Evolutionary conservation across 2,329 filamentous ascomycete genomes (phyloP), one percentile per base, ranked within the genome.

Genomic region (Beauveria sp.): DNA sequence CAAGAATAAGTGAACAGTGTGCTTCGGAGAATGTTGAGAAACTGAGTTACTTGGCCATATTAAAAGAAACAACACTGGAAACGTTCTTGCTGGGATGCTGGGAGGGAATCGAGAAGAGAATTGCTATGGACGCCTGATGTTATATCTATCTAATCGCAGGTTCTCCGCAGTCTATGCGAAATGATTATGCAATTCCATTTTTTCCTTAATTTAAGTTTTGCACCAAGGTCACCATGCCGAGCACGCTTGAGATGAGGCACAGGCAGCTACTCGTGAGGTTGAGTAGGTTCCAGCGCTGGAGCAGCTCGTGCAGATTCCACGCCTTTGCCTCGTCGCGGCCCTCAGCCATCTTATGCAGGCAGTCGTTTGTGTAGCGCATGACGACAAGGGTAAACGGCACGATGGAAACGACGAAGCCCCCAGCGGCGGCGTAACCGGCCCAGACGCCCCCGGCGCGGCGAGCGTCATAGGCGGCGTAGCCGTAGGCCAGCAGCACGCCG

Each of bases 341-440:
- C 10, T 64, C 64, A 26, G 67, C 70, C 0, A 67, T 65, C 24
- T 66, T 65, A 14, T 69, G 67, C 43, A 79, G 68, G 5, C 67
- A 61, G 16, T 67, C 63, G 57, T 78, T 79, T 5, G 75, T 78
- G 7, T 66, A 60, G 14, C 60, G 66, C 74, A 79, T 78, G 50
- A 72, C 64, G 24, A 68, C n/a, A 12, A 73, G 2, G 1, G 77
- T 79, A 51, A 72, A 79, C 1, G 76, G 76, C 34, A 78, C 69
- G 42, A 78, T 77, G 40, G 64, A 66, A 6, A 76, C 31, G n/a
- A 73, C 69, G 46, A 75, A 67, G 10, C 60, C 67, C 12, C 67
- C 75, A 0, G 72, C 75, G 1, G 66, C 69, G 9, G 66, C 68
- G 55, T 73, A 73, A 1, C 72, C 70, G 55, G 66, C 67, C 77